A percentile compares a stretch with the other conserved stretches of the same genome.
These are phyloP conservation scores for Fraxinus quadrangulata DNA, from an alignment of 257 asterid genomes.

Conservation along the genomic window DNA sequence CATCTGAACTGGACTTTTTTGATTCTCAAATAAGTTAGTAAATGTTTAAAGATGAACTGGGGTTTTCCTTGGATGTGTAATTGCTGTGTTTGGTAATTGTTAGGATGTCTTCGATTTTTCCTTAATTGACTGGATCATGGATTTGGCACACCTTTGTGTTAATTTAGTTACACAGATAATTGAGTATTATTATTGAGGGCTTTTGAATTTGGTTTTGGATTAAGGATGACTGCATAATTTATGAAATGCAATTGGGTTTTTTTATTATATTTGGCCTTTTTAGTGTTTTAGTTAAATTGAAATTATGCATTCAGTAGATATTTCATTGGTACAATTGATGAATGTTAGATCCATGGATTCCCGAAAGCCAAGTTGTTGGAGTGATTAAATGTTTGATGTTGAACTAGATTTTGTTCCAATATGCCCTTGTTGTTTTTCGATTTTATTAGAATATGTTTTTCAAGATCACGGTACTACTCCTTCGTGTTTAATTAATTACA, in stretches of 20 bases:
- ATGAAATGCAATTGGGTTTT: neutral
- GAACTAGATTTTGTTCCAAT: neutral
- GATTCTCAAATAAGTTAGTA: conserved; percentile 1
- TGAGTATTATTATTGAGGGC: neutral
- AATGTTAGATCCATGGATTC: neutral
- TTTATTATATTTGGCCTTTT: neutral
- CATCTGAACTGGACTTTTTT: neutral
- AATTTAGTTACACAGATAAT: conserved; percentile 20
- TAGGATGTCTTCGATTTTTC: conserved; percentile 21
- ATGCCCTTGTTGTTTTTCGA: neutral
- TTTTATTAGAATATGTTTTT: neutral
- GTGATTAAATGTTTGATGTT: no score
- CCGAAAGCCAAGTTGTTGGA: neutral
- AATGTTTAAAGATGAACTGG: conserved; percentile 23
- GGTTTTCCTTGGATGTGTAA: conserved; percentile 2
- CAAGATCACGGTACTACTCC: neutral
- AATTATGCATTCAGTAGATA: conserved; percentile 1
- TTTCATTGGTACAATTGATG: neutral
- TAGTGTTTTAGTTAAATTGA: conserved; percentile 12
- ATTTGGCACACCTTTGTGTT: conserved; percentile 24
- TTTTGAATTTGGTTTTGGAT: conserved; percentile 7
- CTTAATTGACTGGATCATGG: neutral
- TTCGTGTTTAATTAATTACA: neutral
- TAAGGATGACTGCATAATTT: neutral
- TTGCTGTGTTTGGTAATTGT: conserved; percentile 10